These are phyloP conservation scores for Mallotus japonicus DNA, from an alignment of 441 rosid genomes.

Conservation along the genomic window DNA sequence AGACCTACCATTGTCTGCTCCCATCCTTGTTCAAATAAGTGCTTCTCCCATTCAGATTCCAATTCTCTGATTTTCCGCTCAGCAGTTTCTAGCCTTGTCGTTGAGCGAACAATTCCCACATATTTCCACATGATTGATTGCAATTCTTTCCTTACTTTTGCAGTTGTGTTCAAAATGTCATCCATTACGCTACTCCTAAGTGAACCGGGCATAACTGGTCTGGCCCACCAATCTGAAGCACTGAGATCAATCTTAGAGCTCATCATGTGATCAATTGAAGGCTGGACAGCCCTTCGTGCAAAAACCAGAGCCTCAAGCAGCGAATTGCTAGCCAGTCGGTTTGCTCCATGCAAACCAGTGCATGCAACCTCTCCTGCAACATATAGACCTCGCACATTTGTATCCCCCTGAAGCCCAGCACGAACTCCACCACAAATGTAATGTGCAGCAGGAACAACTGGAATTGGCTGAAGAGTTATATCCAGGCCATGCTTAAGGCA, in stretches of 20 bases:
- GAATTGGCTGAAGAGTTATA: slow-evolving; percentile 78
- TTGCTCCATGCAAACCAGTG: slow-evolving; percentile 96
- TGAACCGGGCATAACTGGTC: slow-evolving; percentile 58
- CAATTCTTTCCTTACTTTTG: slow-evolving; percentile 68
- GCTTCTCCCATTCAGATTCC: slow-evolving; percentile 78
- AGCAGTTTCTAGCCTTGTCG: slow-evolving; percentile 61
- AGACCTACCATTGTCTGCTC: slow-evolving; percentile 77
- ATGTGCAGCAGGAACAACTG: slow-evolving; percentile 97
- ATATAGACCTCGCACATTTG: slow-evolving; percentile 78
- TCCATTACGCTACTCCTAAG: slow-evolving; percentile 43
- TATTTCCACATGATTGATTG: slow-evolving; percentile 88
- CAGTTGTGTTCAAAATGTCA: slow-evolving; percentile 47
- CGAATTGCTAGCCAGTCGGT: slow-evolving; percentile 94
- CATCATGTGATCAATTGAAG: slow-evolving; percentile 76
- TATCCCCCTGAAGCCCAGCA: slow-evolving; percentile 89
- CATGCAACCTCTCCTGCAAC: slow-evolving; percentile 99
- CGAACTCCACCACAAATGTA: slow-evolving; percentile 98
- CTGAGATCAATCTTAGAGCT: slow-evolving; percentile 42
- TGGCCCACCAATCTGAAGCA: slow-evolving; percentile 59
- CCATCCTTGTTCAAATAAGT: slow-evolving; percentile 82
- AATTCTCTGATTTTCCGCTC: slow-evolving; percentile 53
- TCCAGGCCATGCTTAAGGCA: slow-evolving; percentile 79
- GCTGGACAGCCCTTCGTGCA: slow-evolving; percentile 87
- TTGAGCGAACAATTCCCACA: slow-evolving; percentile 91
- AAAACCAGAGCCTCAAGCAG: slow-evolving; percentile 97